Evolutionary conservation across 2,329 filamentous ascomycete genomes (phyloP).

Genomic region (Monosporascus sp.): DNA sequence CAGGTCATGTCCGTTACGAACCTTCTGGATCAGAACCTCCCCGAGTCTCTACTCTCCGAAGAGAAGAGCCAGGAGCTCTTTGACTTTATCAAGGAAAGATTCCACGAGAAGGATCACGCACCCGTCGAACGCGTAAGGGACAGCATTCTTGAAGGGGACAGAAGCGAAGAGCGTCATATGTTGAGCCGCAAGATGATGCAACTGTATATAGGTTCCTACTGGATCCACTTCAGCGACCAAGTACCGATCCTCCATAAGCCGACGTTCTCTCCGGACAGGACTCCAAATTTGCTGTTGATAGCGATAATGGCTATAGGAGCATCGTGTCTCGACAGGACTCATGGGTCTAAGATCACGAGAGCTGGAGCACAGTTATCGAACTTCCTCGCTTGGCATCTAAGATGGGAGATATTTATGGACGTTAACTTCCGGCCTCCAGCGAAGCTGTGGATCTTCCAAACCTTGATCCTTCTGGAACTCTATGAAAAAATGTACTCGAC

Average conservation of each 20-base stretch:
- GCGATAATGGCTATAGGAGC: conserved; percentile 91
- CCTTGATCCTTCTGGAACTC: conserved; percentile 78
- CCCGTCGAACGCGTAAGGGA: conserved; percentile 71
- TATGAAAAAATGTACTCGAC: conserved; percentile 99
- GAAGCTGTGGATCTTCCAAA: conserved; percentile 94
- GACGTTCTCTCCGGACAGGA: conserved; percentile 83
- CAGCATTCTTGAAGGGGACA: conserved; percentile 71
- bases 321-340: conserved; percentile 77
- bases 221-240: conserved; percentile 91
- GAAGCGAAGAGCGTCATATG: conserved; percentile 57
- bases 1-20: conserved; percentile 89
- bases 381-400: conserved; percentile 87
- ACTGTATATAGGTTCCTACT: conserved; percentile 87
- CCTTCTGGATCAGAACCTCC: conserved; percentile 72
- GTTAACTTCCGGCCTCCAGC: conserved; percentile 84
- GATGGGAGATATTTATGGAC: conserved; percentile 95
- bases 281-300: conserved; percentile 76
- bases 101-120: conserved; percentile 73
- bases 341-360: conserved; percentile 67
- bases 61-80: conserved; percentile 81
- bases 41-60: conserved; percentile 77
- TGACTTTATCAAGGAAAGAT: conserved; percentile 73
- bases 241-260: conserved; percentile 92
- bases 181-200: conserved; percentile 94
- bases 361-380: conserved; percentile 79